phyloP scores from a whole-genome alignment of 2,329 filamentous ascomycete genomes.

The Thermothelomyces thermophilus region DNA sequence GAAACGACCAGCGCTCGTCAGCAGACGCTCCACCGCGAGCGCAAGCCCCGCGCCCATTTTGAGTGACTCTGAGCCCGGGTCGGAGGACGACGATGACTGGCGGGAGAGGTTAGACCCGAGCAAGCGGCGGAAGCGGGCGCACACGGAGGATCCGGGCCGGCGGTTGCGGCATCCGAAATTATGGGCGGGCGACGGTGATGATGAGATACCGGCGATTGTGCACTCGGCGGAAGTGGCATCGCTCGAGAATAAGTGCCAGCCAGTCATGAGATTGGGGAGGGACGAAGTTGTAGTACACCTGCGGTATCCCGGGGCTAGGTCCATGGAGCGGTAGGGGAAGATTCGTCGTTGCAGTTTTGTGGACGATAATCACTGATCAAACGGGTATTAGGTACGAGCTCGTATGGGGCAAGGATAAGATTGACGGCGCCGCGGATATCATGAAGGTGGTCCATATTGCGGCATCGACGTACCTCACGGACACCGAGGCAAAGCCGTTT shows the following conservation, averaged over 20 bases:
- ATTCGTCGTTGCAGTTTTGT: not conserved
- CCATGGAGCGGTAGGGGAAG: constrained; percentile 27
- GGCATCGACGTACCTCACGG: constrained; percentile 69
- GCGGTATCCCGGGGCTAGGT: constrained; percentile 67
- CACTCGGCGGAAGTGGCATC: constrained; percentile 54
- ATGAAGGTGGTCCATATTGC: constrained; percentile 62
- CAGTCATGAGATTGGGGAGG: constrained; percentile 42
- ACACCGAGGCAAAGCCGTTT: constrained; percentile 60
- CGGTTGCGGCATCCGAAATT: constrained; percentile 37
- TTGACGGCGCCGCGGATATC: constrained; percentile 70
- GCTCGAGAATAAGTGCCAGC: constrained; percentile 44
- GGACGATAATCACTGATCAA: not conserved
- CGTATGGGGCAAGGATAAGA: constrained; percentile 70
- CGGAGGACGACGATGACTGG: constrained; percentile 47
- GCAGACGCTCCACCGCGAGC: constrained; percentile 39
- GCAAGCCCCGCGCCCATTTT: constrained; percentile 33
- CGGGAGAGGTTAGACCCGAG: constrained; percentile 38
- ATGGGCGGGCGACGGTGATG: constrained; percentile 30
- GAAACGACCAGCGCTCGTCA: constrained; percentile 42
- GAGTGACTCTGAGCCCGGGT: constrained; percentile 45
- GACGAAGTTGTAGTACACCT: constrained; percentile 59
- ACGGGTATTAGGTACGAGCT: constrained; percentile 55
- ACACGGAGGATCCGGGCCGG: constrained; percentile 42
- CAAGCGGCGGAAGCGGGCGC: constrained; percentile 41
- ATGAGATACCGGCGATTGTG: constrained; percentile 41